Evolutionary conservation across 2,329 filamentous ascomycete genomes (phyloP).

Genomic region (Talaromyces sp.): DNA sequence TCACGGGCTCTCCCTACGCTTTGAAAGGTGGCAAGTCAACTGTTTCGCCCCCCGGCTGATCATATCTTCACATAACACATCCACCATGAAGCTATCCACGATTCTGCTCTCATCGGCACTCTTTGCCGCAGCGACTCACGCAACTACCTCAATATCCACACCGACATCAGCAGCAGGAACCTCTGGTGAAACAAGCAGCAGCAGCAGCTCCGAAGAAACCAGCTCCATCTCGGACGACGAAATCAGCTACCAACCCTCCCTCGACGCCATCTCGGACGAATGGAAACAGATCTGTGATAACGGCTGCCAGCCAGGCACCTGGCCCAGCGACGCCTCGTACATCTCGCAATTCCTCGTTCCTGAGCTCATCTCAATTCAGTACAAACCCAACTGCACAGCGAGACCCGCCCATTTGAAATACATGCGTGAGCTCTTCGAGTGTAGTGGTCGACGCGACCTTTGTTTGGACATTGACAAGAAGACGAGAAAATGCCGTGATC

Average conservation of each 20-base stretch:
- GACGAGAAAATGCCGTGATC: constrained; percentile 7
- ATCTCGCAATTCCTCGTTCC: constrained; percentile 6
- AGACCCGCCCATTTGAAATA: constrained; percentile 5
- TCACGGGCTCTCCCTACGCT: not conserved
- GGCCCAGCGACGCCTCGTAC: constrained; percentile 5
- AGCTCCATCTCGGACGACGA: not conserved
- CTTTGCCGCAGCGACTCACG: not conserved
- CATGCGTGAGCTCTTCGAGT: constrained; percentile 3
- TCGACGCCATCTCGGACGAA: constrained; percentile 8
- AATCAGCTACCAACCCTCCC: not conserved
- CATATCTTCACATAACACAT: not conserved
- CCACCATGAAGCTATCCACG: not conserved
- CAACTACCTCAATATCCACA: not conserved
- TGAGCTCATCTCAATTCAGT: constrained; percentile 9
- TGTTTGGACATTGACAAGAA: constrained; percentile 8
- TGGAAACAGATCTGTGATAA: constrained; percentile 8
- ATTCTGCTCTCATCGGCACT: constrained; percentile 1
- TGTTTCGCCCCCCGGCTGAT: no score
- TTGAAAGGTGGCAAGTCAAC: not conserved
- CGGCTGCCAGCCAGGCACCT: constrained; percentile 9
- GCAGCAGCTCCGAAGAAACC: not conserved
- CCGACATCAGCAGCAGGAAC: not conserved
- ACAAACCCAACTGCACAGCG: constrained; percentile 5
- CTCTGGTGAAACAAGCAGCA: not conserved
- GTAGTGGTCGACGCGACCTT: constrained; percentile 4